phyloP scores from a whole-genome alignment of 768 basidiomycete genomes.

The Paxillus rubicundulus region DNA sequence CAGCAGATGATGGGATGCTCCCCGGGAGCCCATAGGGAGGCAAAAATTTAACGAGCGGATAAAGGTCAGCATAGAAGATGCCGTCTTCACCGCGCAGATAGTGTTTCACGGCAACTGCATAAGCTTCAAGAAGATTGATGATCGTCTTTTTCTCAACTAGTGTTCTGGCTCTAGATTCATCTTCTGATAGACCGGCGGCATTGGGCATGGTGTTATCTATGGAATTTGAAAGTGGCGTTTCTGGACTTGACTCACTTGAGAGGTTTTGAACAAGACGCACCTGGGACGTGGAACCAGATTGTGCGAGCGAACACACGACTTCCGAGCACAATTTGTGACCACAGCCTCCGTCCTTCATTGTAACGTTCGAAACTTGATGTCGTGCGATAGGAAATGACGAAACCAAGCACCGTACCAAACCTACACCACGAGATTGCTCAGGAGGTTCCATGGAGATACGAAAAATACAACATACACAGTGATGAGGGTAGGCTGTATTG shows the following conservation, averaged over 20 bases:
- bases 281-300: constrained; percentile 67
- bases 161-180: constrained; percentile 43
- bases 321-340: constrained; percentile 64
- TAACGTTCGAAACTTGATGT: constrained; percentile 75
- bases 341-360: constrained; percentile 66
- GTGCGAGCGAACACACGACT: constrained; percentile 57
- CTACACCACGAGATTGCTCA: constrained; percentile 34
- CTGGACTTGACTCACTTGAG: constrained; percentile 26
- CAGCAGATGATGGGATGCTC: constrained; percentile 42
- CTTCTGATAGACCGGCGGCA: constrained; percentile 15
- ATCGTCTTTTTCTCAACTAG: constrained; percentile 68
- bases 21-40: constrained; percentile 59
- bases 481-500: constrained; percentile 53
- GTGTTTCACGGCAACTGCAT: constrained; percentile 64
- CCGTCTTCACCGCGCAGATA: constrained; percentile 59
- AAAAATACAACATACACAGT: constrained; percentile 52
- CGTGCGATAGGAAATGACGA: constrained; percentile 69
- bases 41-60: constrained; percentile 71
- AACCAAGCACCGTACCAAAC: constrained; percentile 67
- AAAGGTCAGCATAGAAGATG: constrained; percentile 45
- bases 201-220: constrained; percentile 25
- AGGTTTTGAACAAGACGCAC: constrained; percentile 36
- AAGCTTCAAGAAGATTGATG: constrained; percentile 67
- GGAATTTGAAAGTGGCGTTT: constrained; percentile 12
- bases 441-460: neutral